These are phyloP conservation scores for Pisolithus tinctorius DNA, from an alignment of 768 basidiomycete species.

Conservation along the genomic window DNA sequence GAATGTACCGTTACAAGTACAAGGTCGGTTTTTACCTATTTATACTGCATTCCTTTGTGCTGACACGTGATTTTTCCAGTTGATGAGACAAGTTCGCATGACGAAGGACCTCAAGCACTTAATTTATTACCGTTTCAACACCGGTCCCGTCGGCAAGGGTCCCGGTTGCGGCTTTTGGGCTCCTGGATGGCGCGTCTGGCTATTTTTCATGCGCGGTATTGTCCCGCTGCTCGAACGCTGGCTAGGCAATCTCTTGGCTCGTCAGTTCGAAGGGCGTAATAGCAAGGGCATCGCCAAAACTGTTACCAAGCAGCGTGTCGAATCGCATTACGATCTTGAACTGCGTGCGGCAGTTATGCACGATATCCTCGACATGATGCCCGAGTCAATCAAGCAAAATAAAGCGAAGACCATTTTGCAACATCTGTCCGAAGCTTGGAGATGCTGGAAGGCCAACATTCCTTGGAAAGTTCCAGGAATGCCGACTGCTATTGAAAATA, in stretches of 20 bases:
- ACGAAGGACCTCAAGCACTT: conserved; percentile 98
- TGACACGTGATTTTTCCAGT: conserved; percentile 32
- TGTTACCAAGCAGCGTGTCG: conserved; percentile 97
- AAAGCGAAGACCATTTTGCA: conserved; percentile 99
- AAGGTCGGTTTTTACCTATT: conserved; percentile 48
- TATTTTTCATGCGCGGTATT: conserved; percentile 99
- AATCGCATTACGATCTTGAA: conserved; percentile 97
- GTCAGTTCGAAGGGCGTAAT: conserved; percentile 98
- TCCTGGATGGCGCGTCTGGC: conserved; percentile 98
- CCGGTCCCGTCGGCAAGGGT: conserved; percentile 98
- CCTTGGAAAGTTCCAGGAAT: conserved; percentile 99
- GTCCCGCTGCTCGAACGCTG: conserved; percentile 96
- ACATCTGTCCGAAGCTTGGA: conserved; percentile 97
- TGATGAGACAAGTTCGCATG: conserved; percentile 99
- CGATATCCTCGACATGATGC: conserved; percentile 99
- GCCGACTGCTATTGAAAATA: conserved; percentile 99
- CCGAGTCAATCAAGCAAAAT: conserved; percentile 98
- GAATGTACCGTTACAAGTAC: conserved; percentile 99
- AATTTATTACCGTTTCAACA: conserved; percentile 99
- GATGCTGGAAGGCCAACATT: conserved; percentile 96
- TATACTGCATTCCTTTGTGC: neutral
- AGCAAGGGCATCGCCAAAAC: conserved; percentile 96
- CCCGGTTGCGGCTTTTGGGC: conserved; percentile 99
- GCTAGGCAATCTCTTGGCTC: conserved; percentile 94
- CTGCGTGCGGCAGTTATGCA: conserved; percentile 99